Percentiles rank a stretch among this genome's conserved stretches.
phyloP scores from a whole-genome alignment of 768 basidiomycete species.

The Tricholoma furcatifolium region DNA sequence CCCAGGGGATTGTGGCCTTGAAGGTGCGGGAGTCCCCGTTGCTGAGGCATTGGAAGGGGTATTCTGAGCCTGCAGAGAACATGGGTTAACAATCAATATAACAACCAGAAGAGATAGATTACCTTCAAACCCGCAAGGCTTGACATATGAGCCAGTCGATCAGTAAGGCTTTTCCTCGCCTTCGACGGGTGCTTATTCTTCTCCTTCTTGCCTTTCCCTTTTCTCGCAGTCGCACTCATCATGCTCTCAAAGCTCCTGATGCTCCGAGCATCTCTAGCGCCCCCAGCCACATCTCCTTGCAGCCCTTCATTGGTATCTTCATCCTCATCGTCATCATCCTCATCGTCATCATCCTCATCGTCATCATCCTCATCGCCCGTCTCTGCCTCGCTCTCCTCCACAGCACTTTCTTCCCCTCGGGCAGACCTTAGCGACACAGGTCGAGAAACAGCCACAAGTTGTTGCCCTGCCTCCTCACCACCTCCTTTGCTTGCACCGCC shows the following conservation, averaged over 20 bases:
- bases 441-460: conserved; percentile 45
- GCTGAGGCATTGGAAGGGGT: conserved; percentile 15
- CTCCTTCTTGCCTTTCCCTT: conserved; percentile 20
- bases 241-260: conserved; percentile 87
- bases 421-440: conserved; percentile 34
- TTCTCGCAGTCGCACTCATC: conserved; percentile 50
- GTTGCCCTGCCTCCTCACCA: conserved; percentile 43
- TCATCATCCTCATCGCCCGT: conserved; percentile 19
- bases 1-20: conserved; percentile 35
- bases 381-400: conserved; percentile 26
- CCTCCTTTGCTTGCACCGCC: conserved; percentile 16
- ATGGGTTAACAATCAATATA: conserved; percentile 4
- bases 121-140: conserved; percentile 52
- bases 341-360: conserved; percentile 29
- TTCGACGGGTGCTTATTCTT: conserved; percentile 13
- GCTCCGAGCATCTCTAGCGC: conserved; percentile 61
- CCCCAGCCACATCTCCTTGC: conserved; percentile 35
- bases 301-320: conserved; percentile 42
- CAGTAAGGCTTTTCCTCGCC: conserved; percentile 71
- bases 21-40: conserved; percentile 35
- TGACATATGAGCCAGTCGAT: conserved; percentile 79
- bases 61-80: conserved; percentile 23
- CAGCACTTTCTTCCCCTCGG: conserved; percentile 31
- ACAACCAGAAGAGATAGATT: conserved; percentile 3
- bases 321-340: conserved; percentile 30